phyloP scores from a whole-genome alignment of 2,329 filamentous ascomycete species.

The Pseudogymnoascus sp. region DNA sequence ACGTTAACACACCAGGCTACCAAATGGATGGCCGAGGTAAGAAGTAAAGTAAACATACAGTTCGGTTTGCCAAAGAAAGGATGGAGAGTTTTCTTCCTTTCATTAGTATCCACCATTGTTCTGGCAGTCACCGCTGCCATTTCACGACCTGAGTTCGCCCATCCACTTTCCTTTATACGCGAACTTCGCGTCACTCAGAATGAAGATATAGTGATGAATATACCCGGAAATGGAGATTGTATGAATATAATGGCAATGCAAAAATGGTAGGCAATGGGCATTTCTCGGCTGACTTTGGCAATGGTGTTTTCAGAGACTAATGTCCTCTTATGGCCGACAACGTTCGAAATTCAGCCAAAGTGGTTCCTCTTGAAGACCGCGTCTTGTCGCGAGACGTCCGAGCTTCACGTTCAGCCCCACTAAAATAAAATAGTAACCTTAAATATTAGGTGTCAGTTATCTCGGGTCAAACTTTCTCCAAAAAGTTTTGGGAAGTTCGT shows the following conservation, averaged over 20 bases:
- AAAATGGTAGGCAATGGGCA: neutral
- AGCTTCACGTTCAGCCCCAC: constrained; percentile 1
- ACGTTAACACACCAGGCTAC: neutral
- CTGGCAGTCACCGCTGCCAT: constrained; percentile 25
- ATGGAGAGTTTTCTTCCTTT: constrained; percentile 22
- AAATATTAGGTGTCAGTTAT: neutral
- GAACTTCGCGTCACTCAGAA: constrained; percentile 19
- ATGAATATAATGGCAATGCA: neutral
- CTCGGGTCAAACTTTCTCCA: constrained; percentile 6
- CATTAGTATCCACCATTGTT: constrained; percentile 24
- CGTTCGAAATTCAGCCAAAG: constrained; percentile 5
- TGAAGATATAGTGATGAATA: neutral
- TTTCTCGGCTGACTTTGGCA: neutral
- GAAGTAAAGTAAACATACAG: constrained; percentile 17
- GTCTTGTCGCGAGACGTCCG: constrained; percentile 2
- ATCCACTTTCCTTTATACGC: constrained; percentile 15
- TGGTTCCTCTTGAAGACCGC: constrained; percentile 5
- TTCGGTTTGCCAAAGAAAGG: constrained; percentile 25
- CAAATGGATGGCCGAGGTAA: neutral
- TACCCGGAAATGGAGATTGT: neutral
- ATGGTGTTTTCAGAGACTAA: neutral
- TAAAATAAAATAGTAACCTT: neutral
- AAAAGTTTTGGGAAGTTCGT: constrained; percentile 9
- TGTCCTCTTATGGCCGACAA: neutral
- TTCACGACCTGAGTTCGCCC: constrained; percentile 7